Conservation (phyloP, 306 rosid genomes). For the barrel medic (Medicago truncatula) region MtrunA17r5.0-ANR NC_053042.1:11284501-11285000, state of each 20-base stretch:
- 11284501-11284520: conserved; percentile 5
- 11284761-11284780: conserved; percentile 32
- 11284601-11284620: conserved; percentile 20
- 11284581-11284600: conserved; percentile 8
- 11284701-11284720: conserved; percentile 14
- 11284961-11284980: not conserved
- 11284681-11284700: conserved; percentile 6
- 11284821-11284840: not conserved
- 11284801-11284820: conserved; percentile 7
- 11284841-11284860: conserved; percentile 23
- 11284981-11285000: conserved; percentile 6
- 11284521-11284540: too few relatives aligned
- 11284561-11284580: not conserved
- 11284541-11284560: too few relatives aligned
- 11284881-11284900: not conserved
- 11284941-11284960: not conserved
- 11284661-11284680: not conserved
- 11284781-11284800: conserved; percentile 9
- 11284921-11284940: conserved; percentile 15
- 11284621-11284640: conserved; percentile 20
- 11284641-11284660: conserved; percentile 1
- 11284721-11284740: not conserved
- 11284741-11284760: not conserved
- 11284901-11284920: conserved; percentile 3
- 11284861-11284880: conserved; percentile 23